These are phyloP conservation scores for Microcyclospora tardicrescens DNA, from an alignment of 2,329 filamentous ascomycete species.

Conservation along the genomic window DNA sequence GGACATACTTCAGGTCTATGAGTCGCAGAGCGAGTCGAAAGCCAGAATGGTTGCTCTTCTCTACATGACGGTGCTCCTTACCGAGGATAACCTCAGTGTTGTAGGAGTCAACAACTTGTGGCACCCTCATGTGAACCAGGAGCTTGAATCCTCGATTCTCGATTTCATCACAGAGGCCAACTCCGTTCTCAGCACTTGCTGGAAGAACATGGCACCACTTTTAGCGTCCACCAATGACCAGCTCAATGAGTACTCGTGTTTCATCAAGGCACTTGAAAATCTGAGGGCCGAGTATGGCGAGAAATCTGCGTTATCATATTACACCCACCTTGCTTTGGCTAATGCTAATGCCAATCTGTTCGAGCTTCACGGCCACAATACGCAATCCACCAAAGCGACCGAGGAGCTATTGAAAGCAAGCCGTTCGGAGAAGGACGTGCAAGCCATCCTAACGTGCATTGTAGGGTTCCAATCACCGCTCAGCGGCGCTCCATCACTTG, in stretches of 20 bases:
- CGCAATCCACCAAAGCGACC: slow-evolving; percentile 21
- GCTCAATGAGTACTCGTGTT: neutral
- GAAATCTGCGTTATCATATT: slow-evolving; percentile 24
- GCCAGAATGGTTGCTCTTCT: slow-evolving; percentile 38
- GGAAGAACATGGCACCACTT: slow-evolving; percentile 5
- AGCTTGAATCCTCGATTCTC: slow-evolving; percentile 40
- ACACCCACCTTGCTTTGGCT: slow-evolving; percentile 28
- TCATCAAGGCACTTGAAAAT: slow-evolving; percentile 4
- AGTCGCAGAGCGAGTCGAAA: slow-evolving; percentile 20
- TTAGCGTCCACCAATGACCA: neutral
- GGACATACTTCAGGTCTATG: slow-evolving; percentile 16
- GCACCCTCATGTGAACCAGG: slow-evolving; percentile 21
- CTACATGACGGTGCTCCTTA: slow-evolving; percentile 41
- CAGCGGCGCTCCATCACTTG: slow-evolving; percentile 33
- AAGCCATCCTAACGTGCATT: slow-evolving; percentile 37
- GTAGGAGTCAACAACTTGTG: slow-evolving; percentile 43
- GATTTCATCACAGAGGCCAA: slow-evolving; percentile 41
- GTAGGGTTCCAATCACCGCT: slow-evolving; percentile 38
- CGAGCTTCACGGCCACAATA: slow-evolving; percentile 29
- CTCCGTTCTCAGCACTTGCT: slow-evolving; percentile 31
- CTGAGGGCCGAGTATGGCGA: slow-evolving; percentile 2
- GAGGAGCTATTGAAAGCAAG: slow-evolving; percentile 23
- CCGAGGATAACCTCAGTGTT: slow-evolving; percentile 48
- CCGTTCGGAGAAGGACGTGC: slow-evolving; percentile 27
- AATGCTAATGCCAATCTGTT: slow-evolving; percentile 26